Base-by-base conservation (phyloP, 1,284 basidiomycete genomes). In the Leccinum insolens region DNA sequence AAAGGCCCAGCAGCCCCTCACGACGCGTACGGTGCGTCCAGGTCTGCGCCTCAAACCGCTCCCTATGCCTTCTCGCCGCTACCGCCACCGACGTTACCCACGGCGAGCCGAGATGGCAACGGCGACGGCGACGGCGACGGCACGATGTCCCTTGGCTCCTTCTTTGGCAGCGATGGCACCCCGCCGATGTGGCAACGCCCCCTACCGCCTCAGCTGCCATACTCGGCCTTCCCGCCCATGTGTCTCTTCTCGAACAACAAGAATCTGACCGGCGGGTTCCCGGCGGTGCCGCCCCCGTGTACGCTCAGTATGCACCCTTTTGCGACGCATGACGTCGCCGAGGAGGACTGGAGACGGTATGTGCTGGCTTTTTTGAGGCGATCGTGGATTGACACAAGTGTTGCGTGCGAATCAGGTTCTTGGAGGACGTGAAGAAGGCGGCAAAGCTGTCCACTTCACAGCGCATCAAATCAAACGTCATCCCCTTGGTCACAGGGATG, bases 331-430 rank as follows among this genome's bases (percentile, higher is more conserved):
- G 77, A 78, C 52, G 59, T 78, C 6, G 52, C 65, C 1, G 73
- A 80, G 61, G 79, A 74, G 37, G 77, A 78, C 64, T 80, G 77
- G 79, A 78, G 69, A 63, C 68, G 77, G 77, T 76, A 8, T 14
- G 71, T 49, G 3, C 25, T 22, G 2, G 3, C 0, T 61, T 15
- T 7, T 14, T 22, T 34, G 17, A 7, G 49, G 4, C 31, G 5
- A 28, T 60, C 17, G 20, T 14, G 15, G 28, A 34, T 59, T 61
- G 59, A 61, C 34, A 61, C 59, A 7, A 8, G 8, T n/a, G 3
- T 12, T 61, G 57, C 8, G 12, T 34, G 12, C 14, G 15, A 31
- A 31, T 31, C 22, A 61, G 61, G 14, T 78, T 80, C 57, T 46
- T 78, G 65, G 44, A 52, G 3, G 77, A 78, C 49, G 34, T 80